These are phyloP conservation scores for Macroventuria anomochaeta DNA, from an alignment of 2,329 filamentous ascomycete genomes.

Conservation along the genomic window DNA sequence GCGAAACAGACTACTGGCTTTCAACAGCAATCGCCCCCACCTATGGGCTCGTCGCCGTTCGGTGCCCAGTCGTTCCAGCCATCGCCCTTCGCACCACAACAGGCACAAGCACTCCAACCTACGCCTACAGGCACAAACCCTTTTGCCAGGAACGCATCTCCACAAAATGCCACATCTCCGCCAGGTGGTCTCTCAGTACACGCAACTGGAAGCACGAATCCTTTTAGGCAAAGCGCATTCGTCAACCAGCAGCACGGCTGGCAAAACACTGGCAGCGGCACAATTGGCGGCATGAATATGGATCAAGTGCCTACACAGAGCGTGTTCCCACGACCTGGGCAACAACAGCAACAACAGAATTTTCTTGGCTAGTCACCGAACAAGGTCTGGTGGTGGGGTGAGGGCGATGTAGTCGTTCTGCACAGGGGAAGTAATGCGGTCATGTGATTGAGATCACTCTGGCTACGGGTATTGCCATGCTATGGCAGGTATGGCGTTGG, in stretches of 20 bases:
- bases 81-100: slow-evolving; percentile 44
- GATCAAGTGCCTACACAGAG: slow-evolving; percentile 80
- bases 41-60: slow-evolving; percentile 36
- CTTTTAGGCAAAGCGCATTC: slow-evolving; percentile 89
- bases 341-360: slow-evolving; percentile 44
- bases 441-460: slow-evolving; percentile 4
- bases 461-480: slow-evolving; percentile 1
- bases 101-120: slow-evolving; percentile 55
- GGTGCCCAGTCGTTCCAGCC: slow-evolving; percentile 37
- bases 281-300: slow-evolving; percentile 75
- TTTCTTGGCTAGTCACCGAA: slow-evolving; percentile 33
- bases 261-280: slow-evolving; percentile 78
- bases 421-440: background rate
- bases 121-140: slow-evolving; percentile 75
- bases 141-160: slow-evolving; percentile 64
- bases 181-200: slow-evolving; percentile 65
- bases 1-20: slow-evolving; percentile 64
- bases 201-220: slow-evolving; percentile 88
- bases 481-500: slow-evolving; percentile 6
- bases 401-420: background rate
- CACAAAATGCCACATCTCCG: slow-evolving; percentile 42
- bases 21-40: slow-evolving; percentile 36
- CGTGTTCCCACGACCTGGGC: slow-evolving; percentile 82
- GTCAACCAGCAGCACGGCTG: slow-evolving; percentile 87
- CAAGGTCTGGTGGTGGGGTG: background rate